Evolutionary conservation across 306 rosid species (phyloP).

Genomic region (Notholithocarpus densiflorus): DNA sequence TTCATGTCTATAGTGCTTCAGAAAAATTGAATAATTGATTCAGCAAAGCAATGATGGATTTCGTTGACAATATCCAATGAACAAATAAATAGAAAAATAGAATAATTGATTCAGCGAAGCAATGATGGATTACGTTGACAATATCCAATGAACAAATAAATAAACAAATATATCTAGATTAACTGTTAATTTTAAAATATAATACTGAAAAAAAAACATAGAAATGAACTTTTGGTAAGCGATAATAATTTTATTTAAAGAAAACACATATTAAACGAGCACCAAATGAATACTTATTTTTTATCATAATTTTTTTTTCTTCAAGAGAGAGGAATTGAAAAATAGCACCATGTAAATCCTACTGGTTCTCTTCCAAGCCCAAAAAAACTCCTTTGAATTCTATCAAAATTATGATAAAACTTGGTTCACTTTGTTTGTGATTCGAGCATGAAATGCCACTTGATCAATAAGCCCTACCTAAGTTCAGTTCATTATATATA

Average conservation of each 20-base stretch:
- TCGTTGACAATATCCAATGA: too few species aligned
- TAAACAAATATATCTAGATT: too few species aligned
- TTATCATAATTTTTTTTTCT: too few species aligned
- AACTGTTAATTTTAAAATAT: too few species aligned
- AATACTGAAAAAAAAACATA: too few species aligned
- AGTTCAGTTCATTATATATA: background rate
- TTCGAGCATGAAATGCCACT: background rate
- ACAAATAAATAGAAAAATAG: background rate
- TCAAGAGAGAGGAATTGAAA: background rate
- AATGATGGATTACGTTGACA: too few species aligned
- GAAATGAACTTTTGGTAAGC: too few species aligned
- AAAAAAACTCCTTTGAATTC: background rate
- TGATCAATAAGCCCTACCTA: background rate
- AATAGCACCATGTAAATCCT: background rate
- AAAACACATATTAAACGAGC: too few species aligned
- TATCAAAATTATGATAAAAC: background rate
- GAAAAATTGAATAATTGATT: background rate
- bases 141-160: too few species aligned
- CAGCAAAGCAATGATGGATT: too few species aligned
- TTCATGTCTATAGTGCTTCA: background rate
- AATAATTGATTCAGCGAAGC: background rate
- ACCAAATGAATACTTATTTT: too few species aligned
- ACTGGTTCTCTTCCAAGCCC: background rate
- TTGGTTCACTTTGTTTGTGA: background rate
- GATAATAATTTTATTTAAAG: too few species aligned